Percentiles rank a stretch among this genome's conserved stretches.
Evolutionary conservation across 345 rosid genomes (phyloP).

Genomic region (Jatropha curcas): DNA sequence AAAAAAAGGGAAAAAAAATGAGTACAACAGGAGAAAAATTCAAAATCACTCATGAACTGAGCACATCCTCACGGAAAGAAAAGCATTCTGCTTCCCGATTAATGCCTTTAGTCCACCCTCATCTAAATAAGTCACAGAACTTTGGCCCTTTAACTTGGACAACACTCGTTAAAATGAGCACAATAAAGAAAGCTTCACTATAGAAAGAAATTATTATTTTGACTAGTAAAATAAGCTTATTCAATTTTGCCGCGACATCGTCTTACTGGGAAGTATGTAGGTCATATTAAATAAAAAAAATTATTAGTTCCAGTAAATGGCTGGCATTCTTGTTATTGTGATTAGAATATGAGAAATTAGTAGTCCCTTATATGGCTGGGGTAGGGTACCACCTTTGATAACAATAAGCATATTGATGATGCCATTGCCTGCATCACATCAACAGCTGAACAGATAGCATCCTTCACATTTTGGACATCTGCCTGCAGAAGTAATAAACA

Average conservation of each 20-base stretch:
- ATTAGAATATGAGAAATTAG: background rate
- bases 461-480: slow-evolving; percentile 66
- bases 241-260: too few relatives aligned
- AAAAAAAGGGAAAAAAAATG: background rate
- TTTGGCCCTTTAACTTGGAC: background rate
- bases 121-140: background rate
- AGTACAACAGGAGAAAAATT: background rate
- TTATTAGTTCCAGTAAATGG: too few relatives aligned
- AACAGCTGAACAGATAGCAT: slow-evolving; percentile 80
- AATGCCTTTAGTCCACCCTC: background rate
- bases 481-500: slow-evolving; percentile 48
- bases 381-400: slow-evolving; percentile 54
- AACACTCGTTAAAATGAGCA: background rate
- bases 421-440: slow-evolving; percentile 92
- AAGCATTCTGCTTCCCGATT: background rate
- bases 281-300: background rate
- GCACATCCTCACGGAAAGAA: background rate
- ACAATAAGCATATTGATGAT: slow-evolving; percentile 63
- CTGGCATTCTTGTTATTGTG: background rate
- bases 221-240: background rate
- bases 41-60: background rate
- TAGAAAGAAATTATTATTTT: background rate
- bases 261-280: background rate
- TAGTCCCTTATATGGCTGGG: background rate
- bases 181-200: background rate